Conservation (phyloP, 1,284 basidiomycete genomes). For the Ganoderma multipileum region DNA sequence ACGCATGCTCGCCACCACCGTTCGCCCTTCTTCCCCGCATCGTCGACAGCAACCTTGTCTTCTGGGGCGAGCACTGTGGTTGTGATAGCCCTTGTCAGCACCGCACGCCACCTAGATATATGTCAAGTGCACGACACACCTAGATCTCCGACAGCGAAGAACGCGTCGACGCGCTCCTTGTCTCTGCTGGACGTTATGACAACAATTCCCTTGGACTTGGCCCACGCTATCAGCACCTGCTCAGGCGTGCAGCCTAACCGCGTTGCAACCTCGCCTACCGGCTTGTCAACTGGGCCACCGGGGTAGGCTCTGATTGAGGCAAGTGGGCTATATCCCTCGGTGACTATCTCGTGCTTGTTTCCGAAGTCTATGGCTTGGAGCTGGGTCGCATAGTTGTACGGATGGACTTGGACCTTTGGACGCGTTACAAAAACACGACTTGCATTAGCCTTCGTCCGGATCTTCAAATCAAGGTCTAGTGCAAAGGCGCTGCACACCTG, state of each 20-base stretch:
- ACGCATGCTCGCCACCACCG: slow-evolving; percentile 9
- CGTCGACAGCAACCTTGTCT: slow-evolving; percentile 52
- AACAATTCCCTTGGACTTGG: slow-evolving; percentile 67
- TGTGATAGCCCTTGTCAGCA: background rate
- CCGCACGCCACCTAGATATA: background rate
- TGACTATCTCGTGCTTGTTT: slow-evolving; percentile 66
- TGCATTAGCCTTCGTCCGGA: background rate
- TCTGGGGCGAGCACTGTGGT: slow-evolving; percentile 42
- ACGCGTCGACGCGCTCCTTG: slow-evolving; percentile 59
- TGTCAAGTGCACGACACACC: slow-evolving; percentile 35
- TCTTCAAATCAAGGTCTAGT: background rate
- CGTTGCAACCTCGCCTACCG: slow-evolving; percentile 63
- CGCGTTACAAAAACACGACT: background rate
- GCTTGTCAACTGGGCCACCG: slow-evolving; percentile 77
- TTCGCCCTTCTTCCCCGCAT: slow-evolving; percentile 45
- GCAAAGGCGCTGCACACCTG: slow-evolving; percentile 53
- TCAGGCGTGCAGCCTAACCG: slow-evolving; percentile 65
- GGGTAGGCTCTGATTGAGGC: slow-evolving; percentile 71
- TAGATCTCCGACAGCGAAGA: slow-evolving; percentile 57
- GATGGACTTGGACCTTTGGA: slow-evolving; percentile 66
- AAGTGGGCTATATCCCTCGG: slow-evolving; percentile 77
- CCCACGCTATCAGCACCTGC: slow-evolving; percentile 79
- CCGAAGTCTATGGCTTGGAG: slow-evolving; percentile 62
- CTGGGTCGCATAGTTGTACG: slow-evolving; percentile 70
- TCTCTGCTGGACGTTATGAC: slow-evolving; percentile 72